Evolutionary conservation across 768 basidiomycete species (phyloP).

Genomic region (Auricularia cornea): DNA sequence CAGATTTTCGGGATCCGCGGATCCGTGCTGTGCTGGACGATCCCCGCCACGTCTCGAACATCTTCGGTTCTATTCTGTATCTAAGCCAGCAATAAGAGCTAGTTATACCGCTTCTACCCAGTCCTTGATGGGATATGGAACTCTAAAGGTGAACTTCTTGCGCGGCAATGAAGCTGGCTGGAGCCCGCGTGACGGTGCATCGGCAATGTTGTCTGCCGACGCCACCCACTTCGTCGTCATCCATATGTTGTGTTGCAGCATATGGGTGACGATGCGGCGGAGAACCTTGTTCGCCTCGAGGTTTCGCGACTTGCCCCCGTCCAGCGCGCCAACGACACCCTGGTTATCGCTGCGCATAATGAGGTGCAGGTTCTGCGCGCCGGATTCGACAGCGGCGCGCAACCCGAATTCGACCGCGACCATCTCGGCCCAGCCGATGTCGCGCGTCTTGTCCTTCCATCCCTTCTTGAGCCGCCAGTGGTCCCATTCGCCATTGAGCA

Average conservation of each 20-base stretch:
- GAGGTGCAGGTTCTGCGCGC: not conserved
- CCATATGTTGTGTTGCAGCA: constrained; percentile 9
- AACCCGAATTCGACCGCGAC: not conserved
- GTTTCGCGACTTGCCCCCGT: constrained; percentile 23
- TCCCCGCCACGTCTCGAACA: too few species aligned
- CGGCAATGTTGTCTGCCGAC: constrained; percentile 20
- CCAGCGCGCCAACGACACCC: constrained; percentile 23
- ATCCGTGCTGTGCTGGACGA: too few species aligned
- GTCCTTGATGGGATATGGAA: not conserved
- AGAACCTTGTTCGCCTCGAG: constrained; percentile 21
- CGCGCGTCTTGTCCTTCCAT: constrained; percentile 16
- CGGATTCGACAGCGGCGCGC: not conserved
- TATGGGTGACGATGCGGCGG: constrained; percentile 16
- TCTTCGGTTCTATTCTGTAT: too few species aligned
- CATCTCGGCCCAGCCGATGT: not conserved
- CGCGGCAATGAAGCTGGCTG: not conserved
- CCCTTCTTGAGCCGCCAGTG: constrained; percentile 10
- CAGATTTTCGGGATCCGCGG: too few species aligned
- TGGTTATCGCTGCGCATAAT: constrained; percentile 28
- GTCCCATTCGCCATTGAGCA: not conserved
- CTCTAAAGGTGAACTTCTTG: not conserved
- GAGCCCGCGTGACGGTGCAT: constrained; percentile 23
- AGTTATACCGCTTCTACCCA: not conserved
- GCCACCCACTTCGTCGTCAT: constrained; percentile 15
- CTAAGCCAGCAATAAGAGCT: too few species aligned